Conservation (phyloP, 75 land plant genomes). For the Selaginella moellendorffii region DNA sequence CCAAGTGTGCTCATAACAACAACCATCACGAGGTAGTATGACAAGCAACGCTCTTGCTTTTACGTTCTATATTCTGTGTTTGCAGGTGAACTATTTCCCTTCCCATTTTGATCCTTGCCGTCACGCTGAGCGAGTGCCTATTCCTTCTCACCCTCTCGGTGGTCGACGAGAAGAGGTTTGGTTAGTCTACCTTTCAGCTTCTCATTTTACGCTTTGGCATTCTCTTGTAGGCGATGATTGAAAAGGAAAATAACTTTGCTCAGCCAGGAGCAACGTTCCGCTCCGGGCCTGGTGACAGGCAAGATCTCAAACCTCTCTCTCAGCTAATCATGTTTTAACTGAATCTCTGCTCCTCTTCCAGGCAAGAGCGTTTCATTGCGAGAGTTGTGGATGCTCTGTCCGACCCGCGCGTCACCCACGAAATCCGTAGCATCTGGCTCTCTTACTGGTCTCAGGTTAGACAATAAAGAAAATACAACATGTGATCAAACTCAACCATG, state of each 20-base stretch:
- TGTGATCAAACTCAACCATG: too few relatives aligned
- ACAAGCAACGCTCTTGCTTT: too few relatives aligned
- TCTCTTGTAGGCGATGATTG: constrained; percentile 38
- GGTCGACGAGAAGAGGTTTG: constrained; percentile 28
- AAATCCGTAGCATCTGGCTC: too few relatives aligned
- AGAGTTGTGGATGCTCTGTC: too few relatives aligned
- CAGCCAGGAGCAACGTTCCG: constrained; percentile 83
- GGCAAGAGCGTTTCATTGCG: too few relatives aligned
- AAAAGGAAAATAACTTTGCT: constrained; percentile 86
- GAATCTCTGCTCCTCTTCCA: too few relatives aligned
- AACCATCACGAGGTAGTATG: constrained; percentile 88
- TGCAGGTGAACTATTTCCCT: constrained; percentile 44
- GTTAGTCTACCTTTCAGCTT: background rate
- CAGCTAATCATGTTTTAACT: too few relatives aligned
- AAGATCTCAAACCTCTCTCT: too few relatives aligned
- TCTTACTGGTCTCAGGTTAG: too few relatives aligned
- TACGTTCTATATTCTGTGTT: too few relatives aligned
- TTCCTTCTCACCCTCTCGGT: constrained; percentile 11
- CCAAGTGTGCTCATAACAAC: constrained; percentile 88
- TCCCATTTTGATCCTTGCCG: constrained; percentile 35
- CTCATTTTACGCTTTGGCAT: background rate
- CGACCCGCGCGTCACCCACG: too few relatives aligned
- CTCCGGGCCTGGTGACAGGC: constrained; percentile 64
- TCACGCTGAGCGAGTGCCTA: constrained; percentile 25
- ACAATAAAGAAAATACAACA: too few relatives aligned